Evolutionary conservation across 306 rosid species (phyloP).

Genomic region (Castanea sativa): DNA sequence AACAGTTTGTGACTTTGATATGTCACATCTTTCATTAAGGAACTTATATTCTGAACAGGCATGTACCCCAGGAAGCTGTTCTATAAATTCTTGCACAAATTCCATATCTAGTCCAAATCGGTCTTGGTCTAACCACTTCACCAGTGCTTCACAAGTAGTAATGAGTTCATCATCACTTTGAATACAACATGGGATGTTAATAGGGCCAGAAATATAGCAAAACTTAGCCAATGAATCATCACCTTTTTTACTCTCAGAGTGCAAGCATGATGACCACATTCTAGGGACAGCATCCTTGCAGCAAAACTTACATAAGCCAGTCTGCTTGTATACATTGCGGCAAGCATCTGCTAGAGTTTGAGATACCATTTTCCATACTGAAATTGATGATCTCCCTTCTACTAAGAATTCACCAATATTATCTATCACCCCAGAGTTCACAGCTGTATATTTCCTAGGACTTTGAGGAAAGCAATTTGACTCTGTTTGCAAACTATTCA

Average conservation of each 20-base stretch:
- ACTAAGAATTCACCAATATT: constrained; percentile 80
- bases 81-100: constrained; percentile 86
- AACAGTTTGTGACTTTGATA: constrained; percentile 56
- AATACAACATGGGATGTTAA: constrained; percentile 44
- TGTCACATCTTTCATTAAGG: constrained; percentile 47
- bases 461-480: too few species aligned
- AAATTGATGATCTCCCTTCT: constrained; percentile 62
- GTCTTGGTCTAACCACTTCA: constrained; percentile 84
- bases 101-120: constrained; percentile 88
- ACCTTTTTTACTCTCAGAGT: constrained; percentile 3
- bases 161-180: constrained; percentile 42
- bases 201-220: constrained; percentile 46
- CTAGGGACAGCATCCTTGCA: constrained; percentile 65
- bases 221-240: constrained; percentile 53
- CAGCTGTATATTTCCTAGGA: neutral
- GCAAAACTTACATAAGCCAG: constrained; percentile 48
- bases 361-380: constrained; percentile 74
- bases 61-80: constrained; percentile 65
- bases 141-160: constrained; percentile 34
- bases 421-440: constrained; percentile 41
- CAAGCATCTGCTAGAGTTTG: constrained; percentile 53
- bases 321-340: constrained; percentile 54
- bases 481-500: constrained; percentile 24
- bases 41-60: constrained; percentile 57
- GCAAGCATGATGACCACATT: constrained; percentile 14